Evolutionary conservation across 192 early-diverging fungal species (phyloP), one percentile per base, ranked within the genome.

Genomic region (Tieghemiomyces parasiticus): DNA sequence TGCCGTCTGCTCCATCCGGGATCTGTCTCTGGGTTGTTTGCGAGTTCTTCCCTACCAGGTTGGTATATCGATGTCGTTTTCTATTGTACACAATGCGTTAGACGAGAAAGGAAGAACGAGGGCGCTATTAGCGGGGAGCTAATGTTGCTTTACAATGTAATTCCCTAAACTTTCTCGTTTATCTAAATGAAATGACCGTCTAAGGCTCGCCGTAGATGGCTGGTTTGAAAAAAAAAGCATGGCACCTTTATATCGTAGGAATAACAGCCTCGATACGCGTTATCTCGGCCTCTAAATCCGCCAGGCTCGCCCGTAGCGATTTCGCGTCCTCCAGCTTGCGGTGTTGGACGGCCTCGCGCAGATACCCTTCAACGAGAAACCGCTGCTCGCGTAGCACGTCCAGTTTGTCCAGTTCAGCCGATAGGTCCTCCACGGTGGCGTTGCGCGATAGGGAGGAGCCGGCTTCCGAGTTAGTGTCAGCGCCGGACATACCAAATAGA

Each of bases 301-400:
- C 69, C 28, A 89, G 59, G 30, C 83, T 85, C 2, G 63, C 46
- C 60, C 79, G 81, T 29, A 89, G 64, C 3, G 80, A 78, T 53
- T 71, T 68, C 0, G 80, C 82, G 66, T 89, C 87, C n/a, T 89
- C 87, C 60, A 85, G 73, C 35, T 79, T 74, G 25, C 85, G 76
- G 38, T 84, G 78, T 8, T 63, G 52, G 30, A 75, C 77, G 0
- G 87, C 87, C 8, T 86, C 79, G 16, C 69, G 52, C 22, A 89
- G 80, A 47, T 77, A 89, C 0, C 75, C 78, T 33, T 82, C 67
- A 0, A 89, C 83, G 0, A 74, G 66, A 26, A 65, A 69, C 10
- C 80, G 67, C 64, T 89, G 87, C 63, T 89, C 87, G 34, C 79
- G 76, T 58, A 84, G 74, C 14, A 84, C 76, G 9, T 74, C 69